Evolutionary conservation across 31 red algal genomes (phyloP), one percentile per base, ranked within the genome.

Genomic region (Odonthalia washingtoniensis): DNA sequence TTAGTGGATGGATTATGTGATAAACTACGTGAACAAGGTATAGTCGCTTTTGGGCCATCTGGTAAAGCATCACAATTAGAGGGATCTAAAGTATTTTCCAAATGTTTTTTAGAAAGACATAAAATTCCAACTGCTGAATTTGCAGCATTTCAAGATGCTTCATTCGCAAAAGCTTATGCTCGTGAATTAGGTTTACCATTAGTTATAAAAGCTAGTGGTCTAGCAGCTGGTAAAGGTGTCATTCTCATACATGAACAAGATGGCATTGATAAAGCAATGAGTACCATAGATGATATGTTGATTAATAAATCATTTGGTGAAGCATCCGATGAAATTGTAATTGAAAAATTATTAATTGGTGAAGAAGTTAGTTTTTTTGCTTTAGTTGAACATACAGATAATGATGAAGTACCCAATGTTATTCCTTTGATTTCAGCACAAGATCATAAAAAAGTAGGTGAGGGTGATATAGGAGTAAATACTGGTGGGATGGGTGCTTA

Each of bases 401-500:
- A 94, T 57, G 52, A 88, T 39, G 92, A 97, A 67, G 97, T 94
- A 52, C 70, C 81, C 0, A 69, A 41, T 38, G 92, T 81, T 4
- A 24, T 96, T 21, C 91, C 95, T 16, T 81, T 99, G 3, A 85
- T 80, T 16, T 89, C 92, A 40, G 94, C 97, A 42, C 97, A 99
- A 72, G 97, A 99, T 79, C 97, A 99, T 78, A 99, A 99, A 65
- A 80, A 89, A 46, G 88, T 80, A 16, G 70, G 78, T 42, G 94
- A 99, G 62, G 92, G 95, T 3, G 97, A 99, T 74, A 80, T 32
- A 41, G 97, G 97, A 5, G 91, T 92, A 41, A 99, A 99, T 73
- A 99, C 97, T 34, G 97, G 97, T 38, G 97, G 97, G 0, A 99
- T 99, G 97, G 97, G 97, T 33, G 92, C 97, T 14, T 96, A 95